Evolutionary conservation across 345 rosid genomes (phyloP), one percentile per base, ranked within the genome.

Genomic region (Angophora floribunda): DNA sequence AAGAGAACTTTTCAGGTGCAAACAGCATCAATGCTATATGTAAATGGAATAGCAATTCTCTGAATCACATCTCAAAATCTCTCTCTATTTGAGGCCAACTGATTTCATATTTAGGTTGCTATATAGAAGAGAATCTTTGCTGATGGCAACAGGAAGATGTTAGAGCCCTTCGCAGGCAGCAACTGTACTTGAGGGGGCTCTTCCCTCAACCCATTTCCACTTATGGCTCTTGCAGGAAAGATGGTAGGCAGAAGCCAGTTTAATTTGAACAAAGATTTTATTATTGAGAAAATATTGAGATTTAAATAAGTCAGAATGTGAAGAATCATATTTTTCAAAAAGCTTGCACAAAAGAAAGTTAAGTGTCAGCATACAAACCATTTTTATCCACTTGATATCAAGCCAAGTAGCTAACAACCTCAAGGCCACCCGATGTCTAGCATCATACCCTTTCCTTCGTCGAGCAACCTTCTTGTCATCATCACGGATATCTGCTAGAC

Each of bases 331-430:
- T 36, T 9, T 32, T 75, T 75, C 26, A 36, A 41, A 75, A 75
- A 19, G 82, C 82, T 75, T 75, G 30, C 61, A 79, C 16, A 41
- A 55, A 6, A 79, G 11, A 53, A 2, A 57, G 32, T 52, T 41
- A 55, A 19, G 49, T 16, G 86, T 85, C 17, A 61, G 53, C 26
- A 47, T 87, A 92, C 98, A 78, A 49, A 98, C 99, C 99, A 97
- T 94, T 94, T 93, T 93, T 75, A 90, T 93, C 98, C 98, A 96
- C 92, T 93, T 92, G 91, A 97, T 88, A 90, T 97, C 94, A 86
- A 97, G 93, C 99, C 99, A 97, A 85, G 97, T 92, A 49, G 98
- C 93, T 88, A 97, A 92, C 90, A 96, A 93, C 22, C 99, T 95
- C 89, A 96, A 88, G 90, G 98, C 96, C 90, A 93, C 95, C 12